These are phyloP conservation scores for Hylodesmum podocarpum DNA, from an alignment of 306 rosid species.

Conservation along the genomic window DNA sequence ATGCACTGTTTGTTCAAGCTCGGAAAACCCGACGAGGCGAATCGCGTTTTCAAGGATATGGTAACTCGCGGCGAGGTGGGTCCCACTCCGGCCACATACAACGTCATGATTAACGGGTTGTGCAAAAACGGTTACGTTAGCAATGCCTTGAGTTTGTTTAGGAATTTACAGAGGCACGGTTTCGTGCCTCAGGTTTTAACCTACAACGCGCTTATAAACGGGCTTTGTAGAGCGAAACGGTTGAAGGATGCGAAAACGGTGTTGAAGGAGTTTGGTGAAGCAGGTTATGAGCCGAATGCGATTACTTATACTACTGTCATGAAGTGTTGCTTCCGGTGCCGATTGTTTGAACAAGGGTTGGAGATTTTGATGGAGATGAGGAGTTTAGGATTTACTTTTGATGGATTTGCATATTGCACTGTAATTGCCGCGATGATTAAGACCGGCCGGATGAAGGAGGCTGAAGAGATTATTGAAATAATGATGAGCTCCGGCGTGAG, in stretches of 20 bases:
- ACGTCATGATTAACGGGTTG: constrained; percentile 70
- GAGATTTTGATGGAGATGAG: constrained; percentile 66
- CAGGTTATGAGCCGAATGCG: constrained; percentile 52
- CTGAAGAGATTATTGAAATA: constrained; percentile 43
- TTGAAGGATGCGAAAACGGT: constrained; percentile 45
- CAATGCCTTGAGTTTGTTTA: constrained; percentile 63
- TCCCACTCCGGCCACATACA: constrained; percentile 52
- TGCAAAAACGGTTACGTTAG: constrained; percentile 58
- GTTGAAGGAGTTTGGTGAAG: constrained; percentile 57
- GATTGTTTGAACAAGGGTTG: constrained; percentile 54
- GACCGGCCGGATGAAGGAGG: constrained; percentile 62
- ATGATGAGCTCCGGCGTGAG: constrained; percentile 55
- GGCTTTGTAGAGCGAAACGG: constrained; percentile 67
- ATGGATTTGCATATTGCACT: constrained; percentile 78
- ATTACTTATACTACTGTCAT: constrained; percentile 70
- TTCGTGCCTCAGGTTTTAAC: constrained; percentile 63
- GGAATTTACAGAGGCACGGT: constrained; percentile 58
- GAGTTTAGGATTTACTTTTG: constrained; percentile 60
- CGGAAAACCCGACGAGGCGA: constrained; percentile 78
- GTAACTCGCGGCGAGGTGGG: constrained; percentile 30
- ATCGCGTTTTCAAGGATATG: constrained; percentile 50
- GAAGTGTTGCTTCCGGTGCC: constrained; percentile 62
- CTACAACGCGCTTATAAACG: constrained; percentile 67
- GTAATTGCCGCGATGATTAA: constrained; percentile 63
- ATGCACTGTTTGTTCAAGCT: constrained; percentile 72